Base-by-base conservation (phyloP, 257 asterid genomes). In the Lavandula angustifolia region DNA sequence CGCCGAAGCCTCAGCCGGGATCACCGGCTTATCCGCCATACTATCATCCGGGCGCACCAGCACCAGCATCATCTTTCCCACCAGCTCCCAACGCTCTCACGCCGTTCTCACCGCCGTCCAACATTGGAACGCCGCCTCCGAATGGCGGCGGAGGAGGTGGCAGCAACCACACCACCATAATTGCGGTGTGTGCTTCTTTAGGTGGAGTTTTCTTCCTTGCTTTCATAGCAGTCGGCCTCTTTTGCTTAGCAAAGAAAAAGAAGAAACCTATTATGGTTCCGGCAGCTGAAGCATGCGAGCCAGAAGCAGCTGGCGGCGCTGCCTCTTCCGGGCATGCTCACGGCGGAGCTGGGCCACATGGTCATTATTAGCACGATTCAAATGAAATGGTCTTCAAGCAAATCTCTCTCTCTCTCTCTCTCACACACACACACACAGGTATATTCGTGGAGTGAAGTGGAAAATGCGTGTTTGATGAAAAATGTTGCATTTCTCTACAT, bases 191-290 rank as follows among this genome's bases (percentile, higher is more conserved):
- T 10, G 94, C 72, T 7, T 80, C 89, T 3, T 55, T 83, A 6
- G 92, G 92, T 13, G 94, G 94, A 2, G 33, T 75, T 9, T 85
- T 83, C 82, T 81, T 85, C 79, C 82, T 81, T 0, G 90, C 86
- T 14, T 81, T 85, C 76, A 73, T 85, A 0, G 90, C 86, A 7
- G 78, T 72, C 5, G 89, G 84, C 0, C 77, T 83, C 54, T 83
- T 81, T 54, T 85, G 85, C 78, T 37, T 81, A 27, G 87, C 85
- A 43, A 83, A 83, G 80, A 83, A 75, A 22, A 85, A 78, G 82
- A 85, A 82, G 85, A 85, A 80, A 42, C 82, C 84, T 3, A 58
- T 85, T 1, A 38, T 81, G 68, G 72, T 69, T 12, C 86, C 84
- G 0, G 83, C 81, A 0, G 78, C 81, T 0, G 78, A 50, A 10